Percentiles rank a stretch among this genome's conserved stretches.
Evolutionary conservation across 1,284 basidiomycete genomes (phyloP).

Genomic region (Tilletiopsis washingtonensis): DNA sequence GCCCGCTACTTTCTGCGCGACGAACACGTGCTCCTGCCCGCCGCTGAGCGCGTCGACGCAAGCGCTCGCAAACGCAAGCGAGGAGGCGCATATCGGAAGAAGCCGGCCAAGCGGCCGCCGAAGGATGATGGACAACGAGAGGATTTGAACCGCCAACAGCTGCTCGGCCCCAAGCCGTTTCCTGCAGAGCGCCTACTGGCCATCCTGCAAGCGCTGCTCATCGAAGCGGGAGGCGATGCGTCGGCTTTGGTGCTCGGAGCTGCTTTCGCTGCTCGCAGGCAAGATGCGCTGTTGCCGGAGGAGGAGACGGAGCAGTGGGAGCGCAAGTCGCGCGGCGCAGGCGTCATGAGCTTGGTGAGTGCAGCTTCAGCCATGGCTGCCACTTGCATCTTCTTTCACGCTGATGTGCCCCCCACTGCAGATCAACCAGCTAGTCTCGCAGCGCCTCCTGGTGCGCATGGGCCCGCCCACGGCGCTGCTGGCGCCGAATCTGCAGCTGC

Average conservation of each 20-base stretch:
- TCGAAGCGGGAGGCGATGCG: conserved; percentile 65
- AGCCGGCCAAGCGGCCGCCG: conserved; percentile 50
- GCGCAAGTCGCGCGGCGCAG: neutral
- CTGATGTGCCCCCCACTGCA: too few relatives aligned
- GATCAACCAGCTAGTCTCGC: conserved; percentile 21
- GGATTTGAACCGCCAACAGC: conserved; percentile 58
- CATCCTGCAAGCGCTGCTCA: conserved; percentile 70
- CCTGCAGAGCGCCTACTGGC: conserved; percentile 73
- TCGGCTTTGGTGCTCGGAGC: conserved; percentile 22
- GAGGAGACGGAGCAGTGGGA: conserved; percentile 6
- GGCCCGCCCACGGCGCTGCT: conserved; percentile 18
- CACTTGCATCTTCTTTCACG: too few relatives aligned
- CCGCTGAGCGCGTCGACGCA: neutral
- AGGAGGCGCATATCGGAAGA: conserved; percentile 10
- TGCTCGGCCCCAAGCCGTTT: conserved; percentile 72
- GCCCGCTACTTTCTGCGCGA: conserved; percentile 48
- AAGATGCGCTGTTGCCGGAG: neutral
- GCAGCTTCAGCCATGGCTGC: neutral
- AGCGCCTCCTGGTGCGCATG: conserved; percentile 20
- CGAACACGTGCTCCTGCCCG: conserved; percentile 1
- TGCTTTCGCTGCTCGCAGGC: neutral
- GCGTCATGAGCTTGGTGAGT: neutral
- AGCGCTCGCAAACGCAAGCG: conserved; percentile 9
- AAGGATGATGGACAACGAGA: conserved; percentile 19
- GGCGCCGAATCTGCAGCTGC: conserved; percentile 15